Conservation (phyloP, 78 protist genomes). For the Pigoraptor vietnamica region DNA sequence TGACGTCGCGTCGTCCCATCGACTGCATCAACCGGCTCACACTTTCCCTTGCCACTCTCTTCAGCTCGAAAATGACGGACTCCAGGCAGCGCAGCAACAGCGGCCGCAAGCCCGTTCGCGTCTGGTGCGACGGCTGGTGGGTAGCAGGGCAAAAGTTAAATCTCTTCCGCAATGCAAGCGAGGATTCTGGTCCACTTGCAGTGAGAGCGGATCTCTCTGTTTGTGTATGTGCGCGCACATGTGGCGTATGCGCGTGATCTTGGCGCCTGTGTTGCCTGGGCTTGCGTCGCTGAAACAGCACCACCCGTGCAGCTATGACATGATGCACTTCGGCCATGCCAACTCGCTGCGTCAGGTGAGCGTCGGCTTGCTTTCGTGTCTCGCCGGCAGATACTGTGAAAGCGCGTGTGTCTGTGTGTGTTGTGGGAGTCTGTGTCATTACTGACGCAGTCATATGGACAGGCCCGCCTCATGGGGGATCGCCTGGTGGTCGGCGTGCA, state of each 20-base stretch:
- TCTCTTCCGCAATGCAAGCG: too few relatives aligned
- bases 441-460: background rate
- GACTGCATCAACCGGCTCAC: too few relatives aligned
- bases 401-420: too few relatives aligned
- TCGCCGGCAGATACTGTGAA: too few relatives aligned
- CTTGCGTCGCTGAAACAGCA: background rate
- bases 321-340: conserved; percentile 88
- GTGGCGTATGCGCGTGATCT: background rate
- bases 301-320: conserved; percentile 85
- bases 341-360: conserved; percentile 72
- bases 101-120: background rate
- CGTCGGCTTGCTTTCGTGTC: too few relatives aligned
- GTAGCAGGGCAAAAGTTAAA: too few relatives aligned
- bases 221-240: background rate
- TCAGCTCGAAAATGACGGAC: too few relatives aligned
- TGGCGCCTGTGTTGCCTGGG: background rate
- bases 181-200: background rate
- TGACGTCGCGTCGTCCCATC: too few relatives aligned
- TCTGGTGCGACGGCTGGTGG: conserved; percentile 15
- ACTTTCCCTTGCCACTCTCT: too few relatives aligned
- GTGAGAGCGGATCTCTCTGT: background rate
- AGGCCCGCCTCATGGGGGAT: background rate
- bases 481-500: background rate
- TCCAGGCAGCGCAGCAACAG: background rate
- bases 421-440: too few relatives aligned